Base-by-base conservation (phyloP, 2,329 filamentous ascomycete species). In the Aureobasidium sp. region DNA sequence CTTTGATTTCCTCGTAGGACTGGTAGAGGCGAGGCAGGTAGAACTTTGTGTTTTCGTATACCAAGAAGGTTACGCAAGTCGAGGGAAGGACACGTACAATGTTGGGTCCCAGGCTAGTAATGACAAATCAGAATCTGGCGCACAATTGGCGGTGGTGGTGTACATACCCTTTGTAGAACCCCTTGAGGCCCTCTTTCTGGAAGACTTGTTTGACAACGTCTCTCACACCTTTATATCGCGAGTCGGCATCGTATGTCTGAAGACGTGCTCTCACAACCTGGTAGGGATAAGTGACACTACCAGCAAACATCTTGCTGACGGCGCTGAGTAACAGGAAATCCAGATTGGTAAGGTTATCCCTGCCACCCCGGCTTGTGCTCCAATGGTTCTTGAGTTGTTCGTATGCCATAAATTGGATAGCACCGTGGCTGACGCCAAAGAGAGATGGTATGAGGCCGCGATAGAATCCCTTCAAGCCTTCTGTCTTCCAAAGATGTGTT, bases 321-420 rank as follows among this genome's bases (percentile, higher is more conserved):
- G 88, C 90, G 44, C 90, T 94, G 42, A 96, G 82, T 34, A 85
- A 79, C n/a, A 97, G 77, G 41, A 89, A 95, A 63, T 93, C 90
- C 69, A 87, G 78, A 69, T 90, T 91, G 57, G 80, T 82, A 63
- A 94, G 78, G 29, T 77, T 73, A 10, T 74, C 70, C 57, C 69
- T 67, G 68, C 75, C 65, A 67, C 69, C 67, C 47, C 68, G 64
- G 68, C 69, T 36, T 65, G 73, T 65, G 1, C 80, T 76, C 63
- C 88, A 78, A 66, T 87, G 85, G 58, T 79, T 78, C 71, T 88
- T 88, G 66, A 88, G 75, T 65, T 83, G 79, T 72, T 99, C 94
- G 74, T 99, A 99, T 25, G 94, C 90, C 75, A 91, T 90, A 73
- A 99, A 99, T 74, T 97, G 94, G 30, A 99, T 87, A 3, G 93